phyloP scores from a whole-genome alignment of 805 yeast genomes.

The Starmerella riodocensis region DNA sequence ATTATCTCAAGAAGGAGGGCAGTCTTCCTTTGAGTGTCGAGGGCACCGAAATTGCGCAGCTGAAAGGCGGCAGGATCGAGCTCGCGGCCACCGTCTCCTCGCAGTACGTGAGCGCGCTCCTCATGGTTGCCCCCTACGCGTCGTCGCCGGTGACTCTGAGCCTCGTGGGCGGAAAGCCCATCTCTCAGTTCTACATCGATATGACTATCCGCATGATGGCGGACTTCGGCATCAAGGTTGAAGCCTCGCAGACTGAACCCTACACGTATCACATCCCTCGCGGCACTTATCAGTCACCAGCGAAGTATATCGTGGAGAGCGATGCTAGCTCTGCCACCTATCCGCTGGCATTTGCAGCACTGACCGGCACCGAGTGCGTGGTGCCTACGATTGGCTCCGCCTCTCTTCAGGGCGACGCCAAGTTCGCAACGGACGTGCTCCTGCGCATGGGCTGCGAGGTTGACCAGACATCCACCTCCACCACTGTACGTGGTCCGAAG shows the following conservation, averaged over 20 bases:
- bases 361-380: slow-evolving; percentile 85
- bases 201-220: slow-evolving; percentile 96
- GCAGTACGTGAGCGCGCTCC: slow-evolving; percentile 87
- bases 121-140: slow-evolving; percentile 98
- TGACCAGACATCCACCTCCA: slow-evolving; percentile 65
- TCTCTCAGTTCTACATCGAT: slow-evolving; percentile 87
- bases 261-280: slow-evolving; percentile 84
- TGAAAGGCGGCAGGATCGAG: slow-evolving; percentile 84
- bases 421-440: slow-evolving; percentile 86
- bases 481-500: slow-evolving; percentile 82
- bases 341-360: slow-evolving; percentile 93
- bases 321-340: slow-evolving; percentile 98
- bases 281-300: slow-evolving; percentile 68
- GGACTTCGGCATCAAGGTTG: slow-evolving; percentile 70
- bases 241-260: slow-evolving; percentile 52
- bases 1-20: slow-evolving; percentile 62
- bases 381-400: slow-evolving; percentile 86
- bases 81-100: slow-evolving; percentile 93
- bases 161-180: slow-evolving; percentile 91
- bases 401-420: slow-evolving; percentile 93
- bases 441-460: slow-evolving; percentile 92
- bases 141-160: slow-evolving; percentile 72
- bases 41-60: slow-evolving; percentile 36
- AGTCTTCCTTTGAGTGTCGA: slow-evolving; percentile 65
- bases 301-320: slow-evolving; percentile 78